phyloP scores from a whole-genome alignment of 805 yeast genomes.

The Schizosaccharomyces pombe region DNA sequence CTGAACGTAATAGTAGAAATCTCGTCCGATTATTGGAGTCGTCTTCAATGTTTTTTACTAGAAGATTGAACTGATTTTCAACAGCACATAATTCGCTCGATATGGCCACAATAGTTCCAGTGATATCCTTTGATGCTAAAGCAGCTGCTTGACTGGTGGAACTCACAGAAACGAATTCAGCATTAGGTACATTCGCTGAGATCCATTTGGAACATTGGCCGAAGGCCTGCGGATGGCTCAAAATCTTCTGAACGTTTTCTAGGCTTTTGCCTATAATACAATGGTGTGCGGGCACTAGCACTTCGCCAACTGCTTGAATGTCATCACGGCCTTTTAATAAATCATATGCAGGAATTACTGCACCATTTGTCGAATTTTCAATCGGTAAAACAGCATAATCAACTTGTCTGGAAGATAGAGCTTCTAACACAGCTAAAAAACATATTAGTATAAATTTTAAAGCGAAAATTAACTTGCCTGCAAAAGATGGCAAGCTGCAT shows the following conservation, averaged over 20 bases:
- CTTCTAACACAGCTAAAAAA: conserved; percentile 4
- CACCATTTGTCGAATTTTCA: conserved; percentile 4
- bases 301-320: background rate
- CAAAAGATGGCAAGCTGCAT: background rate
- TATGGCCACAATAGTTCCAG: background rate
- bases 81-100: background rate
- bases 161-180: background rate
- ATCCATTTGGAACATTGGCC: conserved; percentile 2
- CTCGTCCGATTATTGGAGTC: background rate
- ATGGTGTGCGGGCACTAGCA: background rate
- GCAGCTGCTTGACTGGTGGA: conserved; percentile 1
- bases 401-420: background rate
- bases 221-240: conserved; percentile 3
- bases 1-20: background rate
- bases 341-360: conserved; percentile 2
- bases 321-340: background rate
- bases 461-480: too few species aligned
- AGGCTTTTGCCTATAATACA: background rate
- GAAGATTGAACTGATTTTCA: background rate
- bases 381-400: background rate
- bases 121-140: background rate
- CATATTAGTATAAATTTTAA: too few species aligned
- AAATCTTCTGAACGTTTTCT: background rate
- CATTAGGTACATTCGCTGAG: background rate
- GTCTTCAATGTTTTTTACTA: conserved; percentile 1